A percentile compares a stretch with the other conserved stretches of the same genome.
Conservation (phyloP, 345 rosid genomes). For the Gossypium longicalyx region DNA sequence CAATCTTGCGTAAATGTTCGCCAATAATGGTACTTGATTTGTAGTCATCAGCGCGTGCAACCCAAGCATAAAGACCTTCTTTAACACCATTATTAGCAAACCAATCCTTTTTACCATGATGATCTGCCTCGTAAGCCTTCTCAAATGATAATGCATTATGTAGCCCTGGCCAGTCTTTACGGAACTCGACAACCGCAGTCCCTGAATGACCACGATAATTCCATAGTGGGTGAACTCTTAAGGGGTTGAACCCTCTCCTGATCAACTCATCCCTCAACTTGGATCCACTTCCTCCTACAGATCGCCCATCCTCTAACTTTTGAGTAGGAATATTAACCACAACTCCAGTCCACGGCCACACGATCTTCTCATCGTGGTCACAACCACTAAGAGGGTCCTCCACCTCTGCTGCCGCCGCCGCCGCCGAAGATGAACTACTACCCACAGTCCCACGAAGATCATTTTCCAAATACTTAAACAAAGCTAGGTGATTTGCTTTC, state of each 20-base stretch:
- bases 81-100: slow-evolving; percentile 32
- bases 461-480: slow-evolving; percentile 63
- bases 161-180: slow-evolving; percentile 87
- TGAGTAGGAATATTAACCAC: slow-evolving; percentile 77
- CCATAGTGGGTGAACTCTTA: slow-evolving; percentile 84
- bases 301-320: slow-evolving; percentile 52
- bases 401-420: background rate
- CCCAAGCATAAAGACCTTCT: slow-evolving; percentile 80
- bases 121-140: slow-evolving; percentile 78
- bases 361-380: slow-evolving; percentile 66
- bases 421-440: slow-evolving; percentile 27
- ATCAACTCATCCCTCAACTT: slow-evolving; percentile 72
- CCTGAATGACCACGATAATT: slow-evolving; percentile 87
- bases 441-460: slow-evolving; percentile 40
- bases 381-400: slow-evolving; percentile 32
- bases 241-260: slow-evolving; percentile 74
- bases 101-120: slow-evolving; percentile 77
- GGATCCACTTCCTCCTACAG: slow-evolving; percentile 82
- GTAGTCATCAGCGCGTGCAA: slow-evolving; percentile 85
- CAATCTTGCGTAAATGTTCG: slow-evolving; percentile 64
- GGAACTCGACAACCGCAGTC: slow-evolving; percentile 73
- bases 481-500: slow-evolving; percentile 81
- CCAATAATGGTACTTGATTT: slow-evolving; percentile 57
- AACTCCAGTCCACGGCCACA: slow-evolving; percentile 82
- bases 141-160: slow-evolving; percentile 87